phyloP scores from a whole-genome alignment of 148 eudicot species.

The Fallopia convolvulus region DNA sequence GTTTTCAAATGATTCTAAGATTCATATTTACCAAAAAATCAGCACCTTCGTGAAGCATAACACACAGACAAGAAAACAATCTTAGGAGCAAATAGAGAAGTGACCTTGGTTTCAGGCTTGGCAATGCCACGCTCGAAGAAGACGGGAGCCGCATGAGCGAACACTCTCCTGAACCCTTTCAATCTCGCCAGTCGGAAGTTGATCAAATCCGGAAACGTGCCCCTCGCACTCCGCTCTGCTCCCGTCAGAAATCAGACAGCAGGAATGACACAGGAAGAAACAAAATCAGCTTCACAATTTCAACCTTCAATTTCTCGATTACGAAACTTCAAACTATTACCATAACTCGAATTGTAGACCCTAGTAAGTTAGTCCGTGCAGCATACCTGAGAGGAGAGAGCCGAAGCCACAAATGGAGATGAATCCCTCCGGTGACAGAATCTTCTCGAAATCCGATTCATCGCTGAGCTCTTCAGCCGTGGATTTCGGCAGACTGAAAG shows the following conservation, averaged over 20 bases:
- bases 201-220: conserved; percentile 82
- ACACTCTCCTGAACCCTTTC: conserved; percentile 80
- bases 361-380: not conserved
- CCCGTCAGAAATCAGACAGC: conserved; percentile 14
- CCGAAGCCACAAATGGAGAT: conserved; percentile 91
- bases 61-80: not conserved
- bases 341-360: not conserved
- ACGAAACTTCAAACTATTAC: not conserved
- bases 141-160: conserved; percentile 85
- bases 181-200: conserved; percentile 69
- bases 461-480: conserved; percentile 37
- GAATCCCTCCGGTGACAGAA: conserved; percentile 46
- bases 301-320: conserved; percentile 7
- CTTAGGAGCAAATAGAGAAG: not conserved
- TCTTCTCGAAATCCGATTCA: conserved; percentile 49
- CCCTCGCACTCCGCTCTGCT: conserved; percentile 87
- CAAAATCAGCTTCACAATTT: not conserved
- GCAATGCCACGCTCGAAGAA: conserved; percentile 97
- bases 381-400: conserved; percentile 84
- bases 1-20: not conserved
- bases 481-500: conserved; percentile 15
- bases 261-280: not conserved
- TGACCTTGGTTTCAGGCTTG: conserved; percentile 81
- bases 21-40: not conserved
- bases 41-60: not conserved